These are phyloP conservation scores for Penicillium rolfsii DNA, from an alignment of 2,329 filamentous ascomycete species.

Conservation along the genomic window DNA sequence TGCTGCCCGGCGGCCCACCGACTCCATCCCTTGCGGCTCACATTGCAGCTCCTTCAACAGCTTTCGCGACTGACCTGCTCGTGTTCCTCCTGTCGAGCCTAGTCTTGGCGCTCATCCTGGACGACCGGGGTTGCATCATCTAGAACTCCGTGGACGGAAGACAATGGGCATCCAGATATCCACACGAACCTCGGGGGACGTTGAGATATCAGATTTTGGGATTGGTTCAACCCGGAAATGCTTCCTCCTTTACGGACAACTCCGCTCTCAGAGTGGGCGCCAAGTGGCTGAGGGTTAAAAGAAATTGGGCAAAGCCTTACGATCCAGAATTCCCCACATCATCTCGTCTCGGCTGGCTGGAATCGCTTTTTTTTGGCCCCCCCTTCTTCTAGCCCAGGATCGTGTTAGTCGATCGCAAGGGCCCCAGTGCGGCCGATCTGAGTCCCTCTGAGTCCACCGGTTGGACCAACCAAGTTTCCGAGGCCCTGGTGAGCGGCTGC, in stretches of 20 bases:
- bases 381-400: constrained; percentile 19
- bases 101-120: not conserved
- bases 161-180: not conserved
- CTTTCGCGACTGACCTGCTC: constrained; percentile 14
- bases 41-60: constrained; percentile 19
- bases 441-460: constrained; percentile 30
- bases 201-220: not conserved
- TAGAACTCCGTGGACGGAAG: too few relatives aligned
- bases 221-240: not conserved
- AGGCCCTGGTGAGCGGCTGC: constrained; percentile 7
- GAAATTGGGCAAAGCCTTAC: constrained; percentile 21
- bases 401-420: constrained; percentile 27
- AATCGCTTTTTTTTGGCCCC: constrained; percentile 24
- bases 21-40: constrained; percentile 31
- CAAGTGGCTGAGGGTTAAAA: constrained; percentile 16
- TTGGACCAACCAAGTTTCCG: constrained; percentile 22
- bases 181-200: not conserved
- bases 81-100: constrained; percentile 22
- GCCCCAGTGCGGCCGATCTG: constrained; percentile 28
- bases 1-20: constrained; percentile 13
- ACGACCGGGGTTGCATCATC: not conserved
- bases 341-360: constrained; percentile 30
- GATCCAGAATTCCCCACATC: constrained; percentile 29
- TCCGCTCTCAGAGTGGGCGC: constrained; percentile 17
- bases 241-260: constrained; percentile 20